Evolutionary conservation across 345 rosid genomes (phyloP).

Genomic region (Pistacia atlantica): DNA sequence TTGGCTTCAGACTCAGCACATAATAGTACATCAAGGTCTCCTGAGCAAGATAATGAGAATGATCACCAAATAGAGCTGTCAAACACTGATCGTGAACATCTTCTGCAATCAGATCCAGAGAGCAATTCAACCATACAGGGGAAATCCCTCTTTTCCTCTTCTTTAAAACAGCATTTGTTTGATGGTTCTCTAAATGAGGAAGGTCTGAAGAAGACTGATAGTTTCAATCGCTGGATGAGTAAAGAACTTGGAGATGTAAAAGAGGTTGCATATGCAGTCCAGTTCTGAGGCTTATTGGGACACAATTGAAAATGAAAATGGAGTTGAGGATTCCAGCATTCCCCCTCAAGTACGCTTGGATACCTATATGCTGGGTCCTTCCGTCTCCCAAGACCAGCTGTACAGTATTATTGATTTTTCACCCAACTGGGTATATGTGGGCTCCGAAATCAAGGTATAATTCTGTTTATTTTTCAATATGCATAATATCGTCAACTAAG

Average conservation of each 20-base stretch:
- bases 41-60: slow-evolving; percentile 35
- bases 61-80: slow-evolving; percentile 27
- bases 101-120: slow-evolving; percentile 33
- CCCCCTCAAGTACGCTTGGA: slow-evolving; percentile 53
- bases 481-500: not conserved
- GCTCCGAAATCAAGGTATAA: slow-evolving; percentile 68
- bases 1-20: slow-evolving; percentile 38
- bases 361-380: slow-evolving; percentile 63
- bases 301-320: slow-evolving; percentile 56
- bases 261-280: slow-evolving; percentile 56
- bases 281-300: slow-evolving; percentile 68
- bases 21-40: slow-evolving; percentile 28
- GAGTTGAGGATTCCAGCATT: slow-evolving; percentile 43
- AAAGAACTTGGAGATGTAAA: slow-evolving; percentile 89
- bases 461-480: slow-evolving; percentile 10
- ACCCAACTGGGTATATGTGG: slow-evolving; percentile 80
- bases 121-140: slow-evolving; percentile 41
- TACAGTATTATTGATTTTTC: slow-evolving; percentile 81
- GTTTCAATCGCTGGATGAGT: slow-evolving; percentile 94
- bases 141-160: slow-evolving; percentile 46
- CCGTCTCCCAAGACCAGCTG: slow-evolving; percentile 83
- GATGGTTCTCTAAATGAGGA: slow-evolving; percentile 49
- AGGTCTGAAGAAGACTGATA: slow-evolving; percentile 85
- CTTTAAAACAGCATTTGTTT: slow-evolving; percentile 40
- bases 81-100: slow-evolving; percentile 33